Evolutionary conservation across 129 eudicot species (phyloP), one percentile per base, ranked within the genome.

Genomic region (Centaurea solstitialis): DNA sequence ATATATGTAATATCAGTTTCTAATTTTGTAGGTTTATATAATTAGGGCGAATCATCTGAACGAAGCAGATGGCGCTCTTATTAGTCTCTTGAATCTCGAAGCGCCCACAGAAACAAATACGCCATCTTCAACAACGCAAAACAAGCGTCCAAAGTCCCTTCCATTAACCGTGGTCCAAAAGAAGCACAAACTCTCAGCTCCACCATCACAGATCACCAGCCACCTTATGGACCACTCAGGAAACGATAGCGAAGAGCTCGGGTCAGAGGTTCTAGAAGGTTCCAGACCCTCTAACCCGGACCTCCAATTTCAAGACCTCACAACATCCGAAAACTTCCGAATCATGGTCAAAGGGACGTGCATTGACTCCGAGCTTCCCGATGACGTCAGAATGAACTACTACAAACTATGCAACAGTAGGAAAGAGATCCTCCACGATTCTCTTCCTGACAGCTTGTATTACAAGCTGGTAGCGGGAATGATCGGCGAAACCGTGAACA

Each of bases 341-440:
- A 84, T 88, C 59, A 74, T 70, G 76, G 89, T 91, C 26, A 87
- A 87, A 22, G 92, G 89, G 13, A 70, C 86, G 66, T 83, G 89
- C 87, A 83, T 89, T 65, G 96, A 91, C 82, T 80, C 90, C 0
- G 90, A 89, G 78, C 85, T 93, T 38, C 92, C 98, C 0, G 88
- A 91, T 10, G 75, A 84, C 75, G 85, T 83, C 35, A 86, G 87
- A 18, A 50, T 80, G 43, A 85, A 74, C 9, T 93, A 93, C 79
- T 87, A 91, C 76, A 87, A 91, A 38, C 89, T 93, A 0, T 93
- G 98, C 83, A 4, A 77, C 70, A 45, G 78, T 69, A 85, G 77
- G 73, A 85, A 85, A 53, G 86, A 83, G 38, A 85, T 86, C 67
- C 96, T 93, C 43, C 97, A 93, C 40, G 88, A 80, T 23, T 53